Evolutionary conservation across 2,329 filamentous ascomycete species (phyloP), one percentile per base, ranked within the genome.

Genomic region (Paramyrothecium roridum): DNA sequence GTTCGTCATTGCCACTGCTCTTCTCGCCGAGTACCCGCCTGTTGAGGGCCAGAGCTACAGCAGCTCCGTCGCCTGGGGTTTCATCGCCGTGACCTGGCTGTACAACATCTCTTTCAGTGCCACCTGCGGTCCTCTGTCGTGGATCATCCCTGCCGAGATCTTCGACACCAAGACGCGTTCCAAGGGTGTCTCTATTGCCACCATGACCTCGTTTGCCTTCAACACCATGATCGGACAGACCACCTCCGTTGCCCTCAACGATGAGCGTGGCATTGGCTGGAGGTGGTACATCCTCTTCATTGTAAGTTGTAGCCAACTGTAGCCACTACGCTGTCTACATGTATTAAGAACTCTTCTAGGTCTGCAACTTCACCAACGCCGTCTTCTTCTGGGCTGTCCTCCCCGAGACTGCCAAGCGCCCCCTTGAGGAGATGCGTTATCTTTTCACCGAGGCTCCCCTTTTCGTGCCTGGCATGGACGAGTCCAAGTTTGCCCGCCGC

Each of bases 71-170:
- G 79, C 80, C 8, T 90, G 87, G 86, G 88, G 84, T 1, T 93
- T 93, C 71, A 93, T 93, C 58, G 65, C 57, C 46, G 79, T 83
- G 63, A 93, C 89, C 1, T 93, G 89, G 89, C 68, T 90, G 2
- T 93, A 90, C 78, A 92, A 93, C 73, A 88, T 91, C 74, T 87
- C 80, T 46, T 92, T 91, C 77, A 87, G 81, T 3, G 80, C 81
- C 34, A 88, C 87, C 2, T 89, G 86, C 56, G 89, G 89, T 21
- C 88, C 89, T 0, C 72, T 91, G 1, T 72, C 69, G 0, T 81
- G 72, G 80, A 81, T 82, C 61, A 84, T 86, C 57, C 83, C 83
- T 0, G 85, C 88, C 51, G 88, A 91, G 67, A 87, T 91, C 45
- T 92, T 92, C 72, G 89, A 92, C 70, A 92, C 87, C 2, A 83